phyloP scores from a whole-genome alignment of 2,329 filamentous ascomycete genomes.

The Cladosporium sp. region DNA sequence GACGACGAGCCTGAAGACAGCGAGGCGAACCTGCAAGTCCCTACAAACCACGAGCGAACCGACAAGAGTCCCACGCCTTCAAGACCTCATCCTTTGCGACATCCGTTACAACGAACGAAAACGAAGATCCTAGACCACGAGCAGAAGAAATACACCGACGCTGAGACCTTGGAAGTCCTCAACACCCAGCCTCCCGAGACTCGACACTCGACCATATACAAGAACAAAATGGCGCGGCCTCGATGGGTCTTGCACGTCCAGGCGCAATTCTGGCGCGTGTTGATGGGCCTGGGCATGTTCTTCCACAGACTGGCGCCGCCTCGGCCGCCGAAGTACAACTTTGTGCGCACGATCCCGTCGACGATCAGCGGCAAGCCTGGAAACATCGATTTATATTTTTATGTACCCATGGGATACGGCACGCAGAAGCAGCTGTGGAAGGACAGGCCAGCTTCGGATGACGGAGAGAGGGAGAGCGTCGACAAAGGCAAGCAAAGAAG shows the following conservation, averaged over 20 bases:
- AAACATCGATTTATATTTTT: slow-evolving; percentile 53
- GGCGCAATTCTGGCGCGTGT: slow-evolving; percentile 59
- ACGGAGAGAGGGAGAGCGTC: slow-evolving; percentile 13
- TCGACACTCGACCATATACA: slow-evolving; percentile 5
- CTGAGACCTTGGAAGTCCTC: not conserved
- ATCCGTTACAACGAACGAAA: slow-evolving; percentile 1
- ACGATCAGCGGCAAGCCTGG: slow-evolving; percentile 42
- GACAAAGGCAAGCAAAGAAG: slow-evolving; percentile 17
- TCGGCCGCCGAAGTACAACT: slow-evolving; percentile 54
- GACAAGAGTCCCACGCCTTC: not conserved
- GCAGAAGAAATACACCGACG: slow-evolving; percentile 1
- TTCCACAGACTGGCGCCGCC: slow-evolving; percentile 58
- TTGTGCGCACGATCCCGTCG: slow-evolving; percentile 50
- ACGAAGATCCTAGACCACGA: slow-evolving; percentile 8
- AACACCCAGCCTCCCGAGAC: slow-evolving; percentile 1
- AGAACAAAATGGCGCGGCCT: slow-evolving; percentile 29
- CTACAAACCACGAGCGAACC: not conserved
- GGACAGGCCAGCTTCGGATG: slow-evolving; percentile 7
- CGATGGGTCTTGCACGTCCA: slow-evolving; percentile 58
- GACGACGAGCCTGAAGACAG: not conserved
- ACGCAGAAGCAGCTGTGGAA: slow-evolving; percentile 33
- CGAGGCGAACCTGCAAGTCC: not conserved
- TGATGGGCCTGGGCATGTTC: slow-evolving; percentile 64
- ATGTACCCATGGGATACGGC: slow-evolving; percentile 50
- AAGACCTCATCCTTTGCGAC: not conserved